These are phyloP conservation scores for Trichaptum fuscoviolaceum DNA, from an alignment of 768 basidiomycete genomes.

Conservation along the genomic window DNA sequence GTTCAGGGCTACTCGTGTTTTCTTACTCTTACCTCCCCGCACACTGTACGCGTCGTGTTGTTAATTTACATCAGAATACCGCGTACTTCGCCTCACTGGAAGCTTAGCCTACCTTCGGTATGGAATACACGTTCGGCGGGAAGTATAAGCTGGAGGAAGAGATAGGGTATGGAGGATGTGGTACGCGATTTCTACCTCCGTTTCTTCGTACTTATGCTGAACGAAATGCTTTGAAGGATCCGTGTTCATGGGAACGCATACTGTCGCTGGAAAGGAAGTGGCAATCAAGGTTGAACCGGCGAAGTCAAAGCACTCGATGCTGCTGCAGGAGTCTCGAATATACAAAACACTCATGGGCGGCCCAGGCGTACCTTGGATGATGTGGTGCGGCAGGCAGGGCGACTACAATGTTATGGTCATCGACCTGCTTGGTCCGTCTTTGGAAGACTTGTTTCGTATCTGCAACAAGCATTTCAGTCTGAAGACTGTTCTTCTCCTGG, in stretches of 20 bases:
- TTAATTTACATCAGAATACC: not conserved
- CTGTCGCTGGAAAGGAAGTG: constrained; percentile 76
- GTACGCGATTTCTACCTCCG: constrained; percentile 31
- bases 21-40: constrained; percentile 1
- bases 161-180: constrained; percentile 77
- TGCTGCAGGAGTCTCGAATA: constrained; percentile 86
- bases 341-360: constrained; percentile 90
- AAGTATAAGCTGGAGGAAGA: constrained; percentile 77
- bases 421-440: constrained; percentile 87
- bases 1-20: not conserved
- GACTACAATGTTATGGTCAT: constrained; percentile 98
- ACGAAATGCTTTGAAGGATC: constrained; percentile 41
- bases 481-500: constrained; percentile 89
- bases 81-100: not conserved
- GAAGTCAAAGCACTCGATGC: constrained; percentile 51
- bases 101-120: constrained; percentile 7
- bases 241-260: constrained; percentile 75
- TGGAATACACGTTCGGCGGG: constrained; percentile 55
- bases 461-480: constrained; percentile 90
- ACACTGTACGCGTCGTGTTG: constrained; percentile 1
- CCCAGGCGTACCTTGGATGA: constrained; percentile 85
- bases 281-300: constrained; percentile 81
- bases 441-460: constrained; percentile 83
- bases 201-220: not conserved
- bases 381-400: constrained; percentile 87